Percentiles rank a stretch among this genome's conserved stretches.
Conservation (phyloP, 495 filamentous ascomycete species). For the Penicillium maclennaniae region DNA sequence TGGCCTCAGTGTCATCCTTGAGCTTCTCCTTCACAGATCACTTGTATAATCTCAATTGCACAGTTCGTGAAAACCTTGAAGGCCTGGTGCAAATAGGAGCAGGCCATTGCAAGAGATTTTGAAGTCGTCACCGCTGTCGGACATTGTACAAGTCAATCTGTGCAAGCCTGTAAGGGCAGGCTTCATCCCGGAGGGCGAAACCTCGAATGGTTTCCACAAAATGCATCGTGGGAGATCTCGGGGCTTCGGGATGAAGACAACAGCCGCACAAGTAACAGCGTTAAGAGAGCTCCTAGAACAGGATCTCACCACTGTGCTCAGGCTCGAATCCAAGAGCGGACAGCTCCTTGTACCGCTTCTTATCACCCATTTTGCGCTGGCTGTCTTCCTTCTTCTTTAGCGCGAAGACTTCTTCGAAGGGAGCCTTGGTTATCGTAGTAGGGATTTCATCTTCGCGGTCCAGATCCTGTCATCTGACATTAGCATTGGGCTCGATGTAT, state of each 20-base stretch:
- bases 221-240: not conserved
- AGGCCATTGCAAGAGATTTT: not conserved
- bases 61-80: not conserved
- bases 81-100: not conserved
- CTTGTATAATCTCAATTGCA: not conserved
- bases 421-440: constrained; percentile 59
- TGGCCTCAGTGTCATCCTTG: not conserved
- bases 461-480: constrained; percentile 57
- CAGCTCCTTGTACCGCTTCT: constrained; percentile 63
- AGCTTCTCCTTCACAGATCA: not conserved
- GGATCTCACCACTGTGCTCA: constrained; percentile 71
- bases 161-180: not conserved
- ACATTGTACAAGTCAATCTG: not conserved
- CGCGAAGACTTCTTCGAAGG: constrained; percentile 64
- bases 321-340: constrained; percentile 79
- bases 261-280: constrained; percentile 3
- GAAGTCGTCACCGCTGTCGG: not conserved
- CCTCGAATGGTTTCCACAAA: not conserved
- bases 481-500: constrained; percentile 3
- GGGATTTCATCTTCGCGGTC: constrained; percentile 91
- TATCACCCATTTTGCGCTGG: constrained; percentile 68
- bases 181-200: not conserved
- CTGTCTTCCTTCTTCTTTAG: constrained; percentile 65
- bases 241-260: not conserved
- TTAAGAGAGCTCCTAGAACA: constrained; percentile 48